phyloP scores from a whole-genome alignment of 208 protist genomes.

The Leishmania major region DNA sequence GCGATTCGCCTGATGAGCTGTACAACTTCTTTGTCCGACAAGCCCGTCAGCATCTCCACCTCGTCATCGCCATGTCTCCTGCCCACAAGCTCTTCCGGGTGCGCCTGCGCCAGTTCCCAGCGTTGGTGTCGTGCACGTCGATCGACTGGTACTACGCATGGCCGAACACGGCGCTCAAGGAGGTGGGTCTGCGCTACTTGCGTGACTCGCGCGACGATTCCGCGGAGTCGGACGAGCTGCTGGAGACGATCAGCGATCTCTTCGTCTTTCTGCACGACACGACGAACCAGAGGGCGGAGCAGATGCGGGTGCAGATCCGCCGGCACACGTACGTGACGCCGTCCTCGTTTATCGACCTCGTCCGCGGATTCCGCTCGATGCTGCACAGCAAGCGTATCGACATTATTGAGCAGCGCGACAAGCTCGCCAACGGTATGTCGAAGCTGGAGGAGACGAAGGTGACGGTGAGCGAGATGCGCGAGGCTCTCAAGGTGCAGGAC shows the following conservation, averaged over 20 bases:
- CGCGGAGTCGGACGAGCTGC: conserved; percentile 86
- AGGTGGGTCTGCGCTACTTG: conserved; percentile 91
- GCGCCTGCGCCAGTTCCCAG: conserved; percentile 98
- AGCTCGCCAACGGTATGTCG: conserved; percentile 94
- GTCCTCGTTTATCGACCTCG: conserved; percentile 97
- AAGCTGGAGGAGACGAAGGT: conserved; percentile 94
- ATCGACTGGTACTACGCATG: conserved; percentile 99
- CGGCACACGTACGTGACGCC: conserved; percentile 98
- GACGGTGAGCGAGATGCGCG: conserved; percentile 89
- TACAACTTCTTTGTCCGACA: conserved; percentile 97
- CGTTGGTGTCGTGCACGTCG: conserved; percentile 97
- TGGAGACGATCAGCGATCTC: conserved; percentile 83
- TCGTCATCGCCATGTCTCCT: conserved; percentile 98
- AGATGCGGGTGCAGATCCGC: conserved; percentile 94
- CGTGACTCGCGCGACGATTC: conserved; percentile 77
- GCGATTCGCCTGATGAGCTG: conserved; percentile 93
- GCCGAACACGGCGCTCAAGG: conserved; percentile 97
- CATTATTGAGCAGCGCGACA: conserved; percentile 96
- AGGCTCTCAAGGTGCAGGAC: conserved; percentile 91
- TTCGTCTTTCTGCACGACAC: conserved; percentile 95
- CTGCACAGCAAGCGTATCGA: conserved; percentile 93
- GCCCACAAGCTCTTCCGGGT: conserved; percentile 95
- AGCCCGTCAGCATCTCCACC: conserved; percentile 94
- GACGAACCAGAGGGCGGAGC: conserved; percentile 79
- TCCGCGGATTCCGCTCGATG: conserved; percentile 95